phyloP scores from a whole-genome alignment of 768 basidiomycete species.

The Lactarius indigo region DNA sequence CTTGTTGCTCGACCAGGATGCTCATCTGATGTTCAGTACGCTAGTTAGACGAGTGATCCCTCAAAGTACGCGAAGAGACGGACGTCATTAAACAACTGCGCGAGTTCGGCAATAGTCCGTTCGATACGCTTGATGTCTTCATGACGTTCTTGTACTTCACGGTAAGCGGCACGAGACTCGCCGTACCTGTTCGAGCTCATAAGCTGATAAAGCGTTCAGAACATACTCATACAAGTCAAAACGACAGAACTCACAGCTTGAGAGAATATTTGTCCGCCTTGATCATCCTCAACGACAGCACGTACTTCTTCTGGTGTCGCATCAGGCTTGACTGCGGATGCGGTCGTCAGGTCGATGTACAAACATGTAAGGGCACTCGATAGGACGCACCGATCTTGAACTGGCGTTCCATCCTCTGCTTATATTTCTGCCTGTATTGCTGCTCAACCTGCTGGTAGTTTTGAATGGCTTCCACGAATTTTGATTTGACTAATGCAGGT shows the following conservation, averaged over 20 bases:
- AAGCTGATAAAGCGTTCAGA: constrained; percentile 45
- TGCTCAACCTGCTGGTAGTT: constrained; percentile 76
- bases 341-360: not conserved
- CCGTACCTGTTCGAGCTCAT: constrained; percentile 90
- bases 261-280: constrained; percentile 71
- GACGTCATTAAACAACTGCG: constrained; percentile 94
- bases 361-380: not conserved
- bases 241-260: constrained; percentile 49
- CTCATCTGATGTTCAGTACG: constrained; percentile 62
- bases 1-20: constrained; percentile 91
- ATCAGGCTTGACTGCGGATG: constrained; percentile 70
- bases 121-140: constrained; percentile 96
- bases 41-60: constrained; percentile 5
- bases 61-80: constrained; percentile 29
- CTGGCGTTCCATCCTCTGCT: constrained; percentile 68
- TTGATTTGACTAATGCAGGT: constrained; percentile 56
- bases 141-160: constrained; percentile 96
- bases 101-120: constrained; percentile 86
- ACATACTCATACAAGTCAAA: not conserved
- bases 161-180: constrained; percentile 84
- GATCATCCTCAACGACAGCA: constrained; percentile 61
- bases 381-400: constrained; percentile 63
- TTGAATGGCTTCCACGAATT: constrained; percentile 74
- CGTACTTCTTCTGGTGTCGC: constrained; percentile 79
- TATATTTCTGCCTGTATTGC: constrained; percentile 60